These are phyloP conservation scores for Kodamaea restingae DNA, from an alignment of 805 yeast species.

Conservation along the genomic window DNA sequence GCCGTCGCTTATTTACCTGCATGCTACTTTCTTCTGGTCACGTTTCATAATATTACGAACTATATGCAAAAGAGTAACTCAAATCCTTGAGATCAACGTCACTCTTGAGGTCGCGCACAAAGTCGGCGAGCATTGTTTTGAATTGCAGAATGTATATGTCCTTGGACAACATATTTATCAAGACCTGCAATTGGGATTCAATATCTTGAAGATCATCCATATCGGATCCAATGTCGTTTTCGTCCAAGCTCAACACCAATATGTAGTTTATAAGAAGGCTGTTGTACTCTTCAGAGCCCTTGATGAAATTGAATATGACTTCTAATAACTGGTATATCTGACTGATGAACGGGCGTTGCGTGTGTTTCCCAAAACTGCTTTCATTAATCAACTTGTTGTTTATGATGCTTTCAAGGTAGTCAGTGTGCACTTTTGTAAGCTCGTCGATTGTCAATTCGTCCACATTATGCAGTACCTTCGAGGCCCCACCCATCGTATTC, in stretches of 20 bases:
- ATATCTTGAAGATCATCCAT: constrained; percentile 21
- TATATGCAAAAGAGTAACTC: constrained; percentile 22
- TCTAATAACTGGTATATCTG: constrained; percentile 34
- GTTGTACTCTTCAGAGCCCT: constrained; percentile 33
- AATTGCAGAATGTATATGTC: constrained; percentile 41
- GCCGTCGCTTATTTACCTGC: too few species aligned
- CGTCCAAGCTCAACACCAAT: constrained; percentile 26
- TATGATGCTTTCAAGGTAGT: constrained; percentile 20
- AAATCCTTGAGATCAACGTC: constrained; percentile 51
- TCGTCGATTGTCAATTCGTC: constrained; percentile 48
- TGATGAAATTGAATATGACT: constrained; percentile 28
- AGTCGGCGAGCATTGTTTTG: constrained; percentile 36
- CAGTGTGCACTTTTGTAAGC: constrained; percentile 34
- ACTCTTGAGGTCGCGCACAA: constrained; percentile 49
- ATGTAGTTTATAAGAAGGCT: constrained; percentile 26
- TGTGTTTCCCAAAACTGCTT: constrained; percentile 24
- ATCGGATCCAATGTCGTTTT: constrained; percentile 6
- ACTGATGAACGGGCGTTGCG: constrained; percentile 26
- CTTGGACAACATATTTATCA: constrained; percentile 38
- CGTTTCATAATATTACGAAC: background rate
- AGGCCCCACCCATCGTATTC: constrained; percentile 2
- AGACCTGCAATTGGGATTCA: constrained; percentile 29
- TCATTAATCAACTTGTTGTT: constrained; percentile 31
- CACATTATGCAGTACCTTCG: constrained; percentile 11
- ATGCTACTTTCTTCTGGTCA: too few species aligned